Evolutionary conservation across 2,329 filamentous ascomycete genomes (phyloP), one percentile per base, ranked within the genome.

Genomic region (Claviceps sp.): DNA sequence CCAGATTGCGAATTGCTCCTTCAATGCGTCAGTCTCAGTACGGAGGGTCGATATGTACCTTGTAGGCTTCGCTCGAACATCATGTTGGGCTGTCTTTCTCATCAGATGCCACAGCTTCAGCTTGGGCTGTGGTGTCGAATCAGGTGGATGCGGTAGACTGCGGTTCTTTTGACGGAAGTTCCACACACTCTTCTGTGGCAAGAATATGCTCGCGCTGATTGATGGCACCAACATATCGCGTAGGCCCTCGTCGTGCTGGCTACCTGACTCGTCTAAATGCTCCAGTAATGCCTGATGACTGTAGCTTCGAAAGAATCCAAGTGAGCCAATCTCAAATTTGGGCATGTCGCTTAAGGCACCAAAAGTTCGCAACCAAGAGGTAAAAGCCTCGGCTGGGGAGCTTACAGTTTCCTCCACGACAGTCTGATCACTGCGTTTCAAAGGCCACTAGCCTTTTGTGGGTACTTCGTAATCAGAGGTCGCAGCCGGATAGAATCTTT

Each of bases 251-350:
- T 74, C 71, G 56, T 71, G 73, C 56, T 76, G 74, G 7, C 71
- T 71, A 6, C 73, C 75, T 2, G 66, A 59, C 44, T 61, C 64
- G 55, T 79, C 76, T 13, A 80, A 64, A 57, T 73, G 70, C 29
- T 72, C 60, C 54, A 79, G 74, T 51, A 77, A 75, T 13, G 67
- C 64, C 49, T 66, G 64, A 51, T 78, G 73, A 20, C 69, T 64
- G 43, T 68, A 62, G 52, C 68, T 66, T 40, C 76, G 72, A 60
- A 78, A 77, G 61, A 78, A 77, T 4, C 64, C 60, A 36, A 75
- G 62, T 26, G 69, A 73, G 50, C 74, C 77, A 56, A 80, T 72
- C 59, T 80, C 77, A 52, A 79, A 77, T 53, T 75, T 75, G 9
- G 72, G 71, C 54, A 74, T 74, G 60, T 75, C 70, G 50, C 73